phyloP scores from a whole-genome alignment of 805 yeast species.

The Debaryomyces castellii region DNA sequence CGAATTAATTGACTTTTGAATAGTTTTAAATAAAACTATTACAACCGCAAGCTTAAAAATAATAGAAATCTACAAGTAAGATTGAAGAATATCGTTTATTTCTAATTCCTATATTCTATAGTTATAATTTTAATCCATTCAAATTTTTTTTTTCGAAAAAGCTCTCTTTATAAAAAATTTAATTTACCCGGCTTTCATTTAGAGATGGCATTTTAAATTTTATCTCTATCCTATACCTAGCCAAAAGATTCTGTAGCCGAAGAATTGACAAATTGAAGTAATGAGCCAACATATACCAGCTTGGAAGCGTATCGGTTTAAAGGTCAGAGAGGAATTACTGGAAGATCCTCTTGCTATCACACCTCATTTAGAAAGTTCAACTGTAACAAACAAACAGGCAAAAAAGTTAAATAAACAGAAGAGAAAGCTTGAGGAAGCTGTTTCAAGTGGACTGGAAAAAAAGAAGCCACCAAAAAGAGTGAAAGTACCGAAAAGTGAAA shows the following conservation, averaged over 20 bases:
- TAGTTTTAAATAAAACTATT: slow-evolving; percentile 3
- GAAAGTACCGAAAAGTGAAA: slow-evolving; percentile 66
- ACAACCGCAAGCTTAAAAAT: slow-evolving; percentile 12
- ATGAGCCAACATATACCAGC: slow-evolving; percentile 50
- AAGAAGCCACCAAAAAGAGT: slow-evolving; percentile 68
- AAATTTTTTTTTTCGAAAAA: not conserved
- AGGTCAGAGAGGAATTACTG: slow-evolving; percentile 50
- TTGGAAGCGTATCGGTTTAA: slow-evolving; percentile 77
- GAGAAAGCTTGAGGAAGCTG: slow-evolving; percentile 21
- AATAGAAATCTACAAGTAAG: not conserved
- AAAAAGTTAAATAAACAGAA: slow-evolving; percentile 40
- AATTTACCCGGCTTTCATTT: slow-evolving; percentile 1
- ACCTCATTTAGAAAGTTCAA: slow-evolving; percentile 45
- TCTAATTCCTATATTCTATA: not conserved
- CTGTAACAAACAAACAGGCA: slow-evolving; percentile 41
- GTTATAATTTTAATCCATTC: not conserved
- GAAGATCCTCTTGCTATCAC: slow-evolving; percentile 46
- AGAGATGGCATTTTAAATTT: slow-evolving; percentile 4
- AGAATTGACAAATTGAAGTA: too few relatives aligned
- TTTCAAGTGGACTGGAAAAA: slow-evolving; percentile 11
- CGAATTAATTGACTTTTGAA: slow-evolving; percentile 7
- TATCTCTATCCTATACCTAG: not conserved
- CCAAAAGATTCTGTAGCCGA: too few relatives aligned
- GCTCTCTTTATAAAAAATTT: not conserved
- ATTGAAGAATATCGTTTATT: not conserved